Conservation (phyloP, 2,329 filamentous ascomycete species). For the Lasiodiplodia citricola region DNA sequence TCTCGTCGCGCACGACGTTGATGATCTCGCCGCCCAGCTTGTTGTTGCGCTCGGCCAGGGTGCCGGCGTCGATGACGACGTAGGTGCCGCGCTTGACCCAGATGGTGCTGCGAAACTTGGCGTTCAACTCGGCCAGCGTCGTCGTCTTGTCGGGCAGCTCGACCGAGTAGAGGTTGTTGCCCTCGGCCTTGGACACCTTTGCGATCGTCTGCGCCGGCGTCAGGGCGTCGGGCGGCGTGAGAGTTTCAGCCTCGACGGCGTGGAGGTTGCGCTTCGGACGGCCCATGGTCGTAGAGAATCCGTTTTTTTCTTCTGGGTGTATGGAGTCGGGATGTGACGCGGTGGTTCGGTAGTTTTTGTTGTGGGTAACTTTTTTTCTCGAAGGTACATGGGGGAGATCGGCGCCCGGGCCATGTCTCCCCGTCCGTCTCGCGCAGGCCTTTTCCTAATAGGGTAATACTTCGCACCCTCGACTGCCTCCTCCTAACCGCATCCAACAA, state of each 20-base stretch:
- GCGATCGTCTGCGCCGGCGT: slow-evolving; percentile 67
- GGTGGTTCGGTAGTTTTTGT: not conserved
- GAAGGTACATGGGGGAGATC: not conserved
- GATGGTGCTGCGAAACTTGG: slow-evolving; percentile 87
- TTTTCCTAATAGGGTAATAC: not conserved
- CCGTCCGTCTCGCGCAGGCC: not conserved
- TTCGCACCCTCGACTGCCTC: not conserved
- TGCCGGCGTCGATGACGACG: slow-evolving; percentile 77
- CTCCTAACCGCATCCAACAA: not conserved
- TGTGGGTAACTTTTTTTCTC: not conserved
- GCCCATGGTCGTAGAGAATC: slow-evolving; percentile 59
- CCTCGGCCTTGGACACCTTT: slow-evolving; percentile 79
- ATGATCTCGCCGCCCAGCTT: slow-evolving; percentile 88
- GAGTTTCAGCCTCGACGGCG: slow-evolving; percentile 76
- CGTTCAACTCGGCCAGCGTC: slow-evolving; percentile 79
- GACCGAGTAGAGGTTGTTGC: slow-evolving; percentile 87
- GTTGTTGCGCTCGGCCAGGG: slow-evolving; percentile 70
- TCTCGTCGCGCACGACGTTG: slow-evolving; percentile 91
- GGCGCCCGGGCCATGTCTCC: not conserved
- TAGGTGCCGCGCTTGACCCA: slow-evolving; percentile 92
- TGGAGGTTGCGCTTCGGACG: slow-evolving; percentile 78
- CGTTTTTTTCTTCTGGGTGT: not conserved
- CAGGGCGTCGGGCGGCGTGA: slow-evolving; percentile 63
- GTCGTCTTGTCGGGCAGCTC: slow-evolving; percentile 67
- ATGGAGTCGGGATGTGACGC: not conserved